Conservation (phyloP, 2,329 filamentous ascomycete genomes). For the Didymella pomorum region DNA sequence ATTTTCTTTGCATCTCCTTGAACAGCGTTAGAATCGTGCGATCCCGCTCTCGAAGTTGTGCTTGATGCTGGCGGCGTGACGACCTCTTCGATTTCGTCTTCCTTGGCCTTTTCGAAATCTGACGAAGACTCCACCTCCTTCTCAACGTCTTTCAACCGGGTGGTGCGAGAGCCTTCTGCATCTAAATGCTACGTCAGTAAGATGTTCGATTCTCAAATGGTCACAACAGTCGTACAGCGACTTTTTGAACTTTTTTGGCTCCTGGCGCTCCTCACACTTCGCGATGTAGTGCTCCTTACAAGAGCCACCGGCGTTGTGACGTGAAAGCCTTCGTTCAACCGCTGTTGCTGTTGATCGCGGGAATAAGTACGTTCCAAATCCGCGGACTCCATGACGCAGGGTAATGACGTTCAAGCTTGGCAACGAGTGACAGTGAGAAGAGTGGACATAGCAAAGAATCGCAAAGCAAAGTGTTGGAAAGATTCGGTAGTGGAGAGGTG, state of each 20-base stretch:
- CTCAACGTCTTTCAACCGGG: constrained; percentile 28
- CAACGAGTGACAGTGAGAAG: constrained; percentile 6
- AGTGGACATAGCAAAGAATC: constrained; percentile 10
- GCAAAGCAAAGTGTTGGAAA: not conserved
- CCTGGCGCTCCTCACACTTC: constrained; percentile 23
- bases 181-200: constrained; percentile 22
- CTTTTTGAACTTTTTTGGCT: constrained; percentile 25
- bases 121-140: constrained; percentile 35
- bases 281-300: constrained; percentile 38
- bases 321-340: constrained; percentile 35
- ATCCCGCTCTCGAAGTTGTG: constrained; percentile 21
- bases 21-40: constrained; percentile 10
- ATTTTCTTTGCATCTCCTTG: constrained; percentile 32
- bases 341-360: constrained; percentile 45
- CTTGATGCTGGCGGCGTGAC: constrained; percentile 21
- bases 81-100: constrained; percentile 39
- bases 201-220: not conserved
- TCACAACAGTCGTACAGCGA: constrained; percentile 19
- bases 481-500: not conserved
- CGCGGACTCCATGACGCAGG: constrained; percentile 31
- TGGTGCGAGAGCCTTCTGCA: constrained; percentile 27
- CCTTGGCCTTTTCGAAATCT: constrained; percentile 33
- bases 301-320: constrained; percentile 40
- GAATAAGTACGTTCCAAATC: constrained; percentile 48
- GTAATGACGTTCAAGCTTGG: constrained; percentile 21